Base-by-base conservation (phyloP, 805 yeast species). In the Candida sphagnicola region DNA sequence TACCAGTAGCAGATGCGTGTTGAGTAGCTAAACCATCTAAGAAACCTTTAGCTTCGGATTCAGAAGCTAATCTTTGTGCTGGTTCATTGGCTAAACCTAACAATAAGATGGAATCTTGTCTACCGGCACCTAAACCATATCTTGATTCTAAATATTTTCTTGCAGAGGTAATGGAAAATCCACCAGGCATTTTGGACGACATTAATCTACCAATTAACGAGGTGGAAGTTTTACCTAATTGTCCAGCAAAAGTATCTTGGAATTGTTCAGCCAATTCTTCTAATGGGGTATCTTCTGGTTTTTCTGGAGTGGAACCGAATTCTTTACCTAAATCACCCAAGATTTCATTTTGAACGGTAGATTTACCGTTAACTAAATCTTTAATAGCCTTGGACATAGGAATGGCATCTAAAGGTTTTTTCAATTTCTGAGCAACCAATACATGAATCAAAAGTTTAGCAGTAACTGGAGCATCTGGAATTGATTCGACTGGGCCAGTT, bases 121-220 rank as follows among this genome's bases (percentile, higher is more conserved):
- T 83, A 53, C 97, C 96, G 34, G 85, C 46, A 49, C 85, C 95
- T 54, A 93, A 77, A 51, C 99, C 99, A 86, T 86, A 93, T 65
- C 91, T 80, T 32, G 90, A 60, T 70, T 85, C 90, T 62, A 93
- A 78, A 69, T 93, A 86, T 65, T 90, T 88, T 74, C 97, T 84
- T 37, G 96, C 95, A 48, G 77, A 72, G 45, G 96, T 83, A 52
- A 91, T 82, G 34, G 95, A 85, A 68, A 91, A 93, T 15, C 99
- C 99, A 77, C 99, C 99, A 39, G 99, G 98, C 98, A 93, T 93
- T 73, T 93, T 93, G 19, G 97, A 84, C 8, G 98, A 82, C 73
- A 90, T 85, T 57, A 93, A 75, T 69, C 97, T 83, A 46, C 95
- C 86, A 47, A 91, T 74, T 55, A 93, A 76, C 19, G 96, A 84